Conservation (phyloP, 805 yeast species). For the Metschnikowia lunata region DNA sequence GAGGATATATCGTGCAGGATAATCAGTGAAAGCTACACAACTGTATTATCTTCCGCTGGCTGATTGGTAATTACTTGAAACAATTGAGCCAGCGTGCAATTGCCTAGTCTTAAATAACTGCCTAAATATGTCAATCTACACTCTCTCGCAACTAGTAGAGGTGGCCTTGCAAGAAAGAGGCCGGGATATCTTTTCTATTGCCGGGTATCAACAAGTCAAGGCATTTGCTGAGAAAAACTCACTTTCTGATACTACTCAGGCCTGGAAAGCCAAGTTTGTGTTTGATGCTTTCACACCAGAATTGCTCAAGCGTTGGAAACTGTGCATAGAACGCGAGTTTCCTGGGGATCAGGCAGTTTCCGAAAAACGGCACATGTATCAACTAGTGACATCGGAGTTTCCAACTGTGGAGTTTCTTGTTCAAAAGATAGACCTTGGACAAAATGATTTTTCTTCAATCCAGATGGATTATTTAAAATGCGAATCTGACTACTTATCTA, state of each 20-base stretch:
- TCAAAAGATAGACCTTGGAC: not conserved
- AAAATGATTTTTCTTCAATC: not conserved
- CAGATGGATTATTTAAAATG: constrained; percentile 19
- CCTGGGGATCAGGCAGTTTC: not conserved
- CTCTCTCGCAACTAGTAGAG: too few relatives aligned
- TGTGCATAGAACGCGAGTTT: constrained; percentile 3
- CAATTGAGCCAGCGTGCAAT: too few relatives aligned
- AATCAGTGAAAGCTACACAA: too few relatives aligned
- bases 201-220: not conserved
- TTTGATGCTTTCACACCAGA: constrained; percentile 2
- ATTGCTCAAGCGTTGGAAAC: constrained; percentile 9
- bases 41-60: too few relatives aligned
- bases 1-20: too few relatives aligned
- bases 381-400: not conserved
- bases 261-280: constrained; percentile 4
- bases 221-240: not conserved
- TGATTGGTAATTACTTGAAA: too few relatives aligned
- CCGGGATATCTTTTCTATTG: too few relatives aligned
- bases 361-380: not conserved
- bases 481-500: constrained; percentile 22
- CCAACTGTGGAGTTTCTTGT: constrained; percentile 1
- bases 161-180: too few relatives aligned
- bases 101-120: too few relatives aligned
- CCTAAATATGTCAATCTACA: too few relatives aligned
- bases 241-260: not conserved